Percentiles rank a stretch among this genome's conserved stretches.
phyloP scores from a whole-genome alignment of 2,329 filamentous ascomycete species.

The Monosporascus sp. region DNA sequence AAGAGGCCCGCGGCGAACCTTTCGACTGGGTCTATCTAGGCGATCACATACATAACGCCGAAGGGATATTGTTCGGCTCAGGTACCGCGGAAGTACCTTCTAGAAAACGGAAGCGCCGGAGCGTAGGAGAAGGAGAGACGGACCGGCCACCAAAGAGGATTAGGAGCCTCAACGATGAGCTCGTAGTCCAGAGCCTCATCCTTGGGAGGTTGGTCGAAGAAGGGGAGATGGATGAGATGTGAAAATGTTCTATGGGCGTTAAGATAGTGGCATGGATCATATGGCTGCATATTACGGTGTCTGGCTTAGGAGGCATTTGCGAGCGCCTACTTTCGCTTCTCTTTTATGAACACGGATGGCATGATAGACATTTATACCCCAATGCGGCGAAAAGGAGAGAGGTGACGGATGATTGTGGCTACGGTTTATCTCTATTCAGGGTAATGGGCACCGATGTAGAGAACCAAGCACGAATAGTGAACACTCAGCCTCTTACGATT shows the following conservation, averaged over 20 bases:
- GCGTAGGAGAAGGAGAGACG: slow-evolving; percentile 28
- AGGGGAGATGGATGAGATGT: slow-evolving; percentile 35
- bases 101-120: slow-evolving; percentile 40
- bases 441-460: no score
- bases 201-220: slow-evolving; percentile 71
- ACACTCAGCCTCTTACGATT: no score
- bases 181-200: slow-evolving; percentile 89
- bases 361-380: neutral
- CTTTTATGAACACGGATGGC: neutral
- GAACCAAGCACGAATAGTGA: no score
- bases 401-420: neutral
- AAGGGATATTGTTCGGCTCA: slow-evolving; percentile 41
- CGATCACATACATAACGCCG: slow-evolving; percentile 49
- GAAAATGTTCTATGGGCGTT: neutral
- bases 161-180: slow-evolving; percentile 73
- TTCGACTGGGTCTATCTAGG: slow-evolving; percentile 82
- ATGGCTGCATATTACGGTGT: neutral
- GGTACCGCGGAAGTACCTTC: slow-evolving; percentile 29
- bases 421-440: neutral
- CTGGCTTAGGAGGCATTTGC: neutral
- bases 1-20: slow-evolving; percentile 37
- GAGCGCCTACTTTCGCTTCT: neutral
- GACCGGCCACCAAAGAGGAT: slow-evolving; percentile 45
- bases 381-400: neutral
- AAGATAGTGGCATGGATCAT: neutral